Evolutionary conservation across 192 early-diverging fungal genomes (phyloP).

Genomic region (Backusella macrospora): DNA sequence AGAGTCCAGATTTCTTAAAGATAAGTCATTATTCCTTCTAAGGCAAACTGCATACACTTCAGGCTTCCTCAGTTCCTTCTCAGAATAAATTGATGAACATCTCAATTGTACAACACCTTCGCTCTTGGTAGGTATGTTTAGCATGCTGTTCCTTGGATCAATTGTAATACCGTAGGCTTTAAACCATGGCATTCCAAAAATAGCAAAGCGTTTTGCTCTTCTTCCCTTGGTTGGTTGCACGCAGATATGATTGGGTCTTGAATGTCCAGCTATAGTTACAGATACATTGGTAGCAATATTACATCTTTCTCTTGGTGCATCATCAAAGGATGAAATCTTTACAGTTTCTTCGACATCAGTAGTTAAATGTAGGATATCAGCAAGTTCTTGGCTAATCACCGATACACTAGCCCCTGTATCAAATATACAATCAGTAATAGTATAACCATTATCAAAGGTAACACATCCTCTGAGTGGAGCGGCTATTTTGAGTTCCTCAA

Average conservation of each 20-base stretch:
- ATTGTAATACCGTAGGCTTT: background rate
- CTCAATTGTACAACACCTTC: background rate
- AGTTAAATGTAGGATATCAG: background rate
- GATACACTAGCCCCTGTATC: constrained; percentile 21
- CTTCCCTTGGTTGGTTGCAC: background rate
- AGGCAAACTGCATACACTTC: too few relatives aligned
- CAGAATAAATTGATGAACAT: background rate
- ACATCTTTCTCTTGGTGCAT: background rate
- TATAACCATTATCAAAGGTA: background rate
- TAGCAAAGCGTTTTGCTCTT: background rate
- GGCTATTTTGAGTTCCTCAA: background rate
- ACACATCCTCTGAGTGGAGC: background rate
- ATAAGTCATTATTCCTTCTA: too few relatives aligned
- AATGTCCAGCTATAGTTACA: background rate
- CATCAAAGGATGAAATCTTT: background rate
- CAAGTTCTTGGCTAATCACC: background rate
- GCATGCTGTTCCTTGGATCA: background rate
- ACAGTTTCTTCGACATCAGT: background rate
- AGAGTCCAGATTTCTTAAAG: too few relatives aligned
- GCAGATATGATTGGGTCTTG: background rate
- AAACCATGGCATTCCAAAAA: background rate
- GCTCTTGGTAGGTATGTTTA: background rate
- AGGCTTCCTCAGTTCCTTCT: too few relatives aligned
- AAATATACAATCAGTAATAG: background rate
- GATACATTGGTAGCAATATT: background rate